Evolutionary conservation across 2,329 filamentous ascomycete species (phyloP), one percentile per base, ranked within the genome.

Genomic region (Cladorrhinum sp.): DNA sequence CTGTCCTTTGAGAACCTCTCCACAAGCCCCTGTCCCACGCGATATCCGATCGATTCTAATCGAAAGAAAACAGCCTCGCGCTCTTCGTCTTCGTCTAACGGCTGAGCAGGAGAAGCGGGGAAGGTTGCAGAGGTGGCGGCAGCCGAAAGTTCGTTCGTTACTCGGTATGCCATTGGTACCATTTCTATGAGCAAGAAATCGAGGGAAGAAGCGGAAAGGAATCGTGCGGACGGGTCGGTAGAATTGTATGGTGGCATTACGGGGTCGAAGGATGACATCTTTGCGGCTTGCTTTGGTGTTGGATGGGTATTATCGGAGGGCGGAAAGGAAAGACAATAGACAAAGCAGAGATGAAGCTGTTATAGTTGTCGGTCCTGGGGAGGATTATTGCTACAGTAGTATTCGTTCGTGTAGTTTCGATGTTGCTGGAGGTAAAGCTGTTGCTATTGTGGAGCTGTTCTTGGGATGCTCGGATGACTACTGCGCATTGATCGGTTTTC

Each of bases 101-200:
- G 8, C 22, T 45, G 36, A 41, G 16, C 12, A 13, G 8, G 41
- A 18, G 41, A 41, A 13, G 41, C 8, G 16, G n/a, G 13, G 13
- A 13, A 32, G 13, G 29, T 20, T 7, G 41, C 41, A 20, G 41
- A 48, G 16, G 41, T 9, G 18, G 41, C 8, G 18, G 41, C 8
- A 48, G 41, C 41, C n/a, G n/a, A 24, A 18, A 92, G 81, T 70
- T 95, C 88, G 70, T 87, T 85, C 22, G 91, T 88, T 64, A 98
- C 83, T 66, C 95, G 87, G 75, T 96, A 92, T 4, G 93, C 91
- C 80, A 98, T 89, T 41, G 95, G 95, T 16, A 99, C 95, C 58
- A 99, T 85, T 79, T 99, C 95, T 73, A 98, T 98, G 68, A 99
- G 85, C 59, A 99, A 85, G 68, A 99, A 89, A 76, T 99, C 95